These are phyloP conservation scores for Aureobasidium uvarum DNA, from an alignment of 2,329 filamentous ascomycete genomes.

Conservation along the genomic window DNA sequence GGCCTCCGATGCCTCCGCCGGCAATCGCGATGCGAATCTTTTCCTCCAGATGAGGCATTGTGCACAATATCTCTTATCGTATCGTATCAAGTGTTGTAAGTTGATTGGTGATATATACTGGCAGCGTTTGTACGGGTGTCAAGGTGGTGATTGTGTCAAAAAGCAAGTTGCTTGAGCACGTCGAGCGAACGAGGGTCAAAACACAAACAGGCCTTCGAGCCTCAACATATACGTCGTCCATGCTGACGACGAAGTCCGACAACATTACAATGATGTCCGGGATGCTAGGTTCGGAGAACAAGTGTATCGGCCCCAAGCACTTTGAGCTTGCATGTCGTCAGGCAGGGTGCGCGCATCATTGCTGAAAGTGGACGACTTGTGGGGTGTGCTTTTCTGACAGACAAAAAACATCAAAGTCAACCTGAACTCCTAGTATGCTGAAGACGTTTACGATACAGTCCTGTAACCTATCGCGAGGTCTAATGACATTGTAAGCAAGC, in stretches of 20 bases:
- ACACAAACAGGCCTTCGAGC: background rate
- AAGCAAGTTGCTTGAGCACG: background rate
- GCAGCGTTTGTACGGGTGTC: background rate
- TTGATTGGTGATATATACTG: background rate
- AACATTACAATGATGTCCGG: conserved; percentile 9
- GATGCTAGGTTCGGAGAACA: conserved; percentile 22
- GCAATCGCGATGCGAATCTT: conserved; percentile 48
- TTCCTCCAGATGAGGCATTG: conserved; percentile 26
- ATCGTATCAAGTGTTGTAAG: background rate
- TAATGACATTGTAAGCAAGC: too few relatives aligned
- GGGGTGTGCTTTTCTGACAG: conserved; percentile 4
- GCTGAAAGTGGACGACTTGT: background rate
- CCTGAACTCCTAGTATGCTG: background rate
- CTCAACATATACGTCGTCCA: conserved; percentile 10
- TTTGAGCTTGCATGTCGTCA: conserved; percentile 12
- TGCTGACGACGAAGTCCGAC: conserved; percentile 17
- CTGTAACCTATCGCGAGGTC: too few relatives aligned
- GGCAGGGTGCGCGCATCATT: conserved; percentile 17
- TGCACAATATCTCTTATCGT: background rate
- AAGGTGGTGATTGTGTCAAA: background rate
- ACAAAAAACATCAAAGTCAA: background rate
- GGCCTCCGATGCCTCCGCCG: conserved; percentile 54
- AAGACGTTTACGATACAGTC: too few relatives aligned
- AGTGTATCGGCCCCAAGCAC: conserved; percentile 26
- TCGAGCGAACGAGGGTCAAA: background rate